Conservation (phyloP, 352 stramenopile species). For the Aphanomyces euteiches region DNA sequence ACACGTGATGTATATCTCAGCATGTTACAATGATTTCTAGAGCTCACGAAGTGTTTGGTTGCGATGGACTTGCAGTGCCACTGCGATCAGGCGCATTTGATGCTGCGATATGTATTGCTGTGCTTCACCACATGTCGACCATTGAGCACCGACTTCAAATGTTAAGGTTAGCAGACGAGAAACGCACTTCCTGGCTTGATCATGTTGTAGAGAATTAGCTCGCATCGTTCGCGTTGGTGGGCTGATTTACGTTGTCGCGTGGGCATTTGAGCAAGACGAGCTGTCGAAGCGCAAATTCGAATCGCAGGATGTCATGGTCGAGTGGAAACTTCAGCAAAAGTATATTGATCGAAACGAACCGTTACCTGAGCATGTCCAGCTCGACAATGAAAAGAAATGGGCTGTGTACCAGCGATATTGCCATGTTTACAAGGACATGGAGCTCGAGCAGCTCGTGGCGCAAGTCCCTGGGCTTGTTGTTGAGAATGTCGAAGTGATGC, state of each 20-base stretch:
- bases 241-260: conserved; percentile 61
- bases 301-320: conserved; percentile 73
- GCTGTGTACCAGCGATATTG: conserved; percentile 81
- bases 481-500: conserved; percentile 60
- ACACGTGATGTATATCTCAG: background rate
- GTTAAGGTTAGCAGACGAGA: conserved; percentile 42
- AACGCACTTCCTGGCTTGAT: background rate
- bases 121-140: conserved; percentile 82
- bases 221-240: conserved; percentile 59
- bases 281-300: conserved; percentile 73
- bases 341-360: conserved; percentile 37
- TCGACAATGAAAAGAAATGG: conserved; percentile 54
- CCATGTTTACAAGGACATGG: conserved; percentile 68
- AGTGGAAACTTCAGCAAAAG: conserved; percentile 86
- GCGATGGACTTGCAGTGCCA: conserved; percentile 63
- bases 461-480: conserved; percentile 57
- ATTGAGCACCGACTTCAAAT: conserved; percentile 60
- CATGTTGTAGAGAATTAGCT: conserved; percentile 51
- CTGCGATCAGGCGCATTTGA: conserved; percentile 59
- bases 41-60: conserved; percentile 57
- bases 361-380: conserved; percentile 39
- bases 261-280: conserved; percentile 79
- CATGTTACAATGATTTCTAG: conserved; percentile 33
- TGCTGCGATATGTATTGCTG: conserved; percentile 76
- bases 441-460: conserved; percentile 60